Evolutionary conservation across 139 green algal genomes (phyloP), one percentile per base, ranked within the genome.

Genomic region (Pleodorina starrii): DNA sequence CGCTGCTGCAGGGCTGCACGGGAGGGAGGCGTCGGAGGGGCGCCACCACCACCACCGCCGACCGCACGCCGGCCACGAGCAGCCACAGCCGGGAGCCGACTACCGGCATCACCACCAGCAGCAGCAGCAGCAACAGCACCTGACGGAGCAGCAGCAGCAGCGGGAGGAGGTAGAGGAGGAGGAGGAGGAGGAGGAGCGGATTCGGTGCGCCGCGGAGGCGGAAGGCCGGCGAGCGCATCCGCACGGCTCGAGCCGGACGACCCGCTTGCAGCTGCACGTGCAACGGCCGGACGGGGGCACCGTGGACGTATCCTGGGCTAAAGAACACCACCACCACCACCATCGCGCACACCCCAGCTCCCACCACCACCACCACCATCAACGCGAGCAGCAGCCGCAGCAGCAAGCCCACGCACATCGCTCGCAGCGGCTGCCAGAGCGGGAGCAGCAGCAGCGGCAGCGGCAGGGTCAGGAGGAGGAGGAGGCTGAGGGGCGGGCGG

Each of bases 311-410:
- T 76, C 68, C 1, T 46, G 35, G 68, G 19, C 68, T 1, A 10
- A 76, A 32, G 72, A 35, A 16, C 40, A 51, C 23, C 72, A 54
- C 0, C 42, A 63, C 21, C 46, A 59, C 29, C 74, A 82, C 38
- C 74, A 66, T 43, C 27, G 9, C 25, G 19, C 21, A 21, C 74
- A 63, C 27, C 44, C 10, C 44, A 40, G 57, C 10, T 7, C 51
- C 40, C 71, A 78, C 17, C 38, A 54, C 40, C 40, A 51, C 40
- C 71, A 80, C 42, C 72, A 80, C 10, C 72, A 57, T 77, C 72
- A 76, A 43, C 68, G 17, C 35, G 10, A 50, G n/a, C 69, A 77
- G 1, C 35, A 48, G 36, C 35, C 25, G 10, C 72, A 80, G 21
- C 72, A 57, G 21, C 42, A 80, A 21, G 7, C 7, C 32, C 35